Evolutionary conservation across 2,329 filamentous ascomycete species (phyloP), one percentile per base, ranked within the genome.

Genomic region (Colletotrichum lini): DNA sequence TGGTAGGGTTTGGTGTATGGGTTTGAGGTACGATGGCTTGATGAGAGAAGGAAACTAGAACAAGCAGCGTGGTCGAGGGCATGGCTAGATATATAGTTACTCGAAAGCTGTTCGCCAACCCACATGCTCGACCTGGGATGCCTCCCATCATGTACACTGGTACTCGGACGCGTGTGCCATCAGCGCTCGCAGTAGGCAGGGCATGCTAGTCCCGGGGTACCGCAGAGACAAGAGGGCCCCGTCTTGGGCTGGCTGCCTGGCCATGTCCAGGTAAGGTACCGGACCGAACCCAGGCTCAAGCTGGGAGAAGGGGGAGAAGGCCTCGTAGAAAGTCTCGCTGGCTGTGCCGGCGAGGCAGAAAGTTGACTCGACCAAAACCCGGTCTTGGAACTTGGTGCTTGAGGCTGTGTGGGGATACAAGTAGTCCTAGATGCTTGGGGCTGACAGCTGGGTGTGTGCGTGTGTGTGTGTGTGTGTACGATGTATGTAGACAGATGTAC

Each of bases 101-200:
- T 57, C 23, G 53, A 21, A 18, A 52, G 35, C 38, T 50, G 47
- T 42, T 45, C 50, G 50, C 56, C 35, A 56, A 67, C 5, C 30
- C 30, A 30, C 23, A 66, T 30, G 30, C 49, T 13, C 21, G 62
- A 45, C 38, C 26, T 49, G 30, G 68, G 68, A 68, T 64, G 52
- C 59, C 58, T 68, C 52, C 30, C 58, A 63, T 68, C 58, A 59
- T 54, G 49, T 54, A 69, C 65, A 58, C 58, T 59, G 30, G 59
- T 68, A 62, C 60, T 53, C 49, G 49, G 40, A 67, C 44, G 64
- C 13, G 42, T 58, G 50, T 66, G 49, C 62, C 49, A 59, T 63
- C 40, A 58, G 52, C 53, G 63, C 68, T 71, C 57, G 58, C 45
- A 26, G 53, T 42, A 49, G 69, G 9, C 68, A 71, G 64, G 68